Evolutionary conservation across 257 asterid genomes (phyloP), one percentile per base, ranked within the genome.

Genomic region (Mentha longifolia): DNA sequence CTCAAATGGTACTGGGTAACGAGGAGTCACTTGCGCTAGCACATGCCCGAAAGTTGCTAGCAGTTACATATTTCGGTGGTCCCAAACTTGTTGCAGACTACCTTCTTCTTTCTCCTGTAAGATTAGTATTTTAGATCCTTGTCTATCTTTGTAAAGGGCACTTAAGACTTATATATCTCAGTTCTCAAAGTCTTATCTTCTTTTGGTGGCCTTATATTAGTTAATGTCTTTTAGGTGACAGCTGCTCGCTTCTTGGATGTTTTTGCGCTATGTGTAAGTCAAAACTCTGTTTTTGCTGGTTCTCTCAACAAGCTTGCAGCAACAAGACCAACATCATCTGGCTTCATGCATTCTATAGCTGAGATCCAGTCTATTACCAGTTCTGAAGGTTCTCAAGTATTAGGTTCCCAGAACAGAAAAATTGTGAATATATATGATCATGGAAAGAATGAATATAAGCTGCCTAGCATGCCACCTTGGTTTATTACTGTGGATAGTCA

Each of bases 391-490:
- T 81, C 84, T 30, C 84, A 76, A 19, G 25, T 33, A 68, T 65
- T 74, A 5, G 86, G 76, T 70, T 68, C 65, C 61, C 89, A 77
- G 74, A 85, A 72, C 75, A 77, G 80, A 64, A 84, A 70, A 68
- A 68, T 47, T 59, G 61, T 55, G 33, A 65, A 63, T 76, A 68
- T 70, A 5, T 61, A 66, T 56, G 85, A 85, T 72, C 84, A 72
- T 67, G 67, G 78, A 77, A 74, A 70, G 43, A 77, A 81, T 16
- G 87, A 81, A 62, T 80, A 87, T 70, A 87, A 77, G 84, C 85
- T 92, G 58, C 99, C 97, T 55, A 82, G 81, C 81, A 84, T 92
- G 89, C 99, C 99, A 31, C 98, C 99, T 60, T 95, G 99, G 99
- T 88, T 92, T 82, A 76, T 63, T 67, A 55, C 79, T 55, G 76